Evolutionary conservation across 1,284 basidiomycete genomes (phyloP).

Genomic region (Cronartium quercuum): DNA sequence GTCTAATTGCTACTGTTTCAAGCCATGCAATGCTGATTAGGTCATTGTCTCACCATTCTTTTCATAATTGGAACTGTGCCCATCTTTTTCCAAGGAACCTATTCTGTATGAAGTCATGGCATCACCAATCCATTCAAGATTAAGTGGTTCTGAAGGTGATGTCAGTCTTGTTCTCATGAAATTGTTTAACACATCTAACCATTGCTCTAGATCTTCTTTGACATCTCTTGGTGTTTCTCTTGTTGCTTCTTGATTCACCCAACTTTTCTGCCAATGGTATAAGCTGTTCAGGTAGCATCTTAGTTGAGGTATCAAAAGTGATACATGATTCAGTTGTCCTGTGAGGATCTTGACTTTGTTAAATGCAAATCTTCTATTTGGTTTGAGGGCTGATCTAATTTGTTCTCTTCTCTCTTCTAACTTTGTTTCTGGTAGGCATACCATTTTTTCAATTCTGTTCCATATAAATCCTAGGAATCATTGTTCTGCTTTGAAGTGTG

Average conservation of each 20-base stretch:
- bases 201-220: background rate
- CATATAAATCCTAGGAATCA: background rate
- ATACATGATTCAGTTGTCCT: background rate
- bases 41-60: background rate
- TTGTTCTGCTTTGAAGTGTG: background rate
- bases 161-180: background rate
- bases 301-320: background rate
- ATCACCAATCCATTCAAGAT: conserved; percentile 6
- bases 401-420: background rate
- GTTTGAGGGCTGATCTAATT: background rate
- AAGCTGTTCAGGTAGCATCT: background rate
- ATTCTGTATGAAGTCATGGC: background rate
- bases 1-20: background rate
- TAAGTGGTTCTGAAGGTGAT: background rate
- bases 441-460: background rate
- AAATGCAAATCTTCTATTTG: background rate
- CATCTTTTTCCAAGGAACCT: background rate
- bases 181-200: background rate
- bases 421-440: background rate
- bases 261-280: background rate
- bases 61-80: background rate
- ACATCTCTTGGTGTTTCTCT: background rate
- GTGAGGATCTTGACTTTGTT: background rate
- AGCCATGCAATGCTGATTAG: background rate
- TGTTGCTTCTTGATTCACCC: background rate